phyloP scores from a whole-genome alignment of 352 stramenopile genomes.

The Phytophthora vignae region DNA sequence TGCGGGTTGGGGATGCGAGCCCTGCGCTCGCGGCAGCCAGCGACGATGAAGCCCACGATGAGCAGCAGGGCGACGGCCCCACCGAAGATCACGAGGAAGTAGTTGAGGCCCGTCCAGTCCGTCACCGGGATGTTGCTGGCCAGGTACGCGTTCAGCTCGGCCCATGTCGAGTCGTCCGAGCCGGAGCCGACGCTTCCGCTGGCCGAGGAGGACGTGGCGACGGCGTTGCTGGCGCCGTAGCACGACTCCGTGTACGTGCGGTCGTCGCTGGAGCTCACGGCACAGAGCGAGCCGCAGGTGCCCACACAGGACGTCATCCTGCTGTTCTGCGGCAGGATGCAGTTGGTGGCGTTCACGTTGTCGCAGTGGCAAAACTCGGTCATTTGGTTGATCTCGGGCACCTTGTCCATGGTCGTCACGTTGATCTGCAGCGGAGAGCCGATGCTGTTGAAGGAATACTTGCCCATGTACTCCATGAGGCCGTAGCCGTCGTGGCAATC shows the following conservation, averaged over 20 bases:
- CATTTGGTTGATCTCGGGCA: constrained; percentile 35
- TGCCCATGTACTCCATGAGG: constrained; percentile 67
- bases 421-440: constrained; percentile 73
- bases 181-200: constrained; percentile 21
- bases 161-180: constrained; percentile 44
- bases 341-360: constrained; percentile 49
- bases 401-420: constrained; percentile 54
- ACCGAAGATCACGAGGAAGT: constrained; percentile 60
- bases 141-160: constrained; percentile 48
- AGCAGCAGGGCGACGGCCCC: constrained; percentile 44
- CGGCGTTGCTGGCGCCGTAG: constrained; percentile 30
- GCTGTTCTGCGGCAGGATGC: constrained; percentile 58
- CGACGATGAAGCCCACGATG: constrained; percentile 51
- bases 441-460: constrained; percentile 70
- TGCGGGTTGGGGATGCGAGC: constrained; percentile 23
- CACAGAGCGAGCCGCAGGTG: constrained; percentile 60
- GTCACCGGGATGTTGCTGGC: constrained; percentile 46
- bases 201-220: constrained; percentile 25
- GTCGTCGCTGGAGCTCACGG: constrained; percentile 41
- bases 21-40: constrained; percentile 41
- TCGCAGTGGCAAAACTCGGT: constrained; percentile 57
- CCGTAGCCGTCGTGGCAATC: constrained; percentile 63
- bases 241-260: constrained; percentile 55
- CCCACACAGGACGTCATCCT: constrained; percentile 57
- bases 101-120: constrained; percentile 57